Conservation (phyloP, 2,329 filamentous ascomycete species). For the Penicillium sp. region DNA sequence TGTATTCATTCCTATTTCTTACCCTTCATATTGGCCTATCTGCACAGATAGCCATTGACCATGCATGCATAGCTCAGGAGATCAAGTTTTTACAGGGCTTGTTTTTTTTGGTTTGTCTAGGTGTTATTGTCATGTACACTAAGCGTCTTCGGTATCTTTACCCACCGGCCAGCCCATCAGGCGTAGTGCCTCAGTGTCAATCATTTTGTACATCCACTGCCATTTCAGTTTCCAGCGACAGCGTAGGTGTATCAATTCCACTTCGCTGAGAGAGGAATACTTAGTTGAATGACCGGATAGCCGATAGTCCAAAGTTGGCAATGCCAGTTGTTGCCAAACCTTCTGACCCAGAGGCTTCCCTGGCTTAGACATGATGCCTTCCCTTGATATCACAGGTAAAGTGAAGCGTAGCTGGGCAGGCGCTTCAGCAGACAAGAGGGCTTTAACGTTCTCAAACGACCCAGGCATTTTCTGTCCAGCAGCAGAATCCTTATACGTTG, state of each 20-base stretch:
- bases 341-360: not conserved
- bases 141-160: conserved; percentile 20
- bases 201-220: conserved; percentile 42
- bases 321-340: conserved; percentile 18
- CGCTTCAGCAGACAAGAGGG: conserved; percentile 27
- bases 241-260: conserved; percentile 5
- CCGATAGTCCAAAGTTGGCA: conserved; percentile 29
- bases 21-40: conserved; percentile 13
- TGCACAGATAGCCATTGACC: conserved; percentile 19
- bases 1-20: conserved; percentile 17
- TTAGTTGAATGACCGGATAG: conserved; percentile 13
- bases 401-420: conserved; percentile 43
- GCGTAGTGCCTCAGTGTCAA: conserved; percentile 34
- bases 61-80: conserved; percentile 24
- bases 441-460: conserved; percentile 5
- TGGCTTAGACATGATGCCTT: not conserved
- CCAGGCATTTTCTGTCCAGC: not conserved
- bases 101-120: conserved; percentile 12
- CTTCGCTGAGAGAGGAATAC: not conserved
- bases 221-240: conserved; percentile 31
- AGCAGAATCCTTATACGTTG: not conserved
- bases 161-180: conserved; percentile 32
- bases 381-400: conserved; percentile 38
- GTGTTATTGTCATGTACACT: conserved; percentile 27
- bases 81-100: conserved; percentile 17